Evolutionary conservation across 768 basidiomycete genomes (phyloP), one percentile per base, ranked within the genome.

Genomic region (Suillus subalutaceus): DNA sequence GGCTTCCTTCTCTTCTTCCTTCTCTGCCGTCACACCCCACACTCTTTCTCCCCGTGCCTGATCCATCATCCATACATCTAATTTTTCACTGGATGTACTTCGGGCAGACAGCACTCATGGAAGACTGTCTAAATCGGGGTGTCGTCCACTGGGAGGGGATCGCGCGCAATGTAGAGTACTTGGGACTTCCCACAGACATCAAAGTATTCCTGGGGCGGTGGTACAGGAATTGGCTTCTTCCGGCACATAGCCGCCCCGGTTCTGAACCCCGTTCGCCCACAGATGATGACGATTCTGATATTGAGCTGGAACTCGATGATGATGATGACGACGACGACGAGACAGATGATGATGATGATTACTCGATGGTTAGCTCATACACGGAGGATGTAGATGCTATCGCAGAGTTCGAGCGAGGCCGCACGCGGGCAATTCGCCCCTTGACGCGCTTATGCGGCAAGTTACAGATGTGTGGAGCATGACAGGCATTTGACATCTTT

Each of bases 161-260:
- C 67, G 92, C 92, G 23, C 88, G 90, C 66, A 97, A 96, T 75
- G 93, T 91, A 73, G 94, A 96, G 74, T 96, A 93, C 73, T 88
- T 97, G 59, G 90, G 88, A 23, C 84, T 96, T 67, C 82, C 87
- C 62, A 79, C 87, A 20, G 89, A 91, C 53, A 87, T 96, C 76
- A 94, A 93, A 74, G 77, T 88, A 18, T 91, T 91, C 72, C 81
- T 95, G 58, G 88, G 90, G 0, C 83, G 81, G 65, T 96, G 91
- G 90, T 93, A 91, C 76, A 80, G 84, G 63, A 80, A 82, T 35
- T 90, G 90, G 90, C 72, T 86, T 53, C 79, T 85, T 61, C 77
- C 82, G 16, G 23, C 67, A 26, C 63, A 32, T 1, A 74, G 73
- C 52, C 78, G 74, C 37, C 72, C 73, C 52, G 70, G 66, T 41